phyloP scores from a whole-genome alignment of 2,329 filamentous ascomycete species.

The Cryphonectria parasitica region DNA sequence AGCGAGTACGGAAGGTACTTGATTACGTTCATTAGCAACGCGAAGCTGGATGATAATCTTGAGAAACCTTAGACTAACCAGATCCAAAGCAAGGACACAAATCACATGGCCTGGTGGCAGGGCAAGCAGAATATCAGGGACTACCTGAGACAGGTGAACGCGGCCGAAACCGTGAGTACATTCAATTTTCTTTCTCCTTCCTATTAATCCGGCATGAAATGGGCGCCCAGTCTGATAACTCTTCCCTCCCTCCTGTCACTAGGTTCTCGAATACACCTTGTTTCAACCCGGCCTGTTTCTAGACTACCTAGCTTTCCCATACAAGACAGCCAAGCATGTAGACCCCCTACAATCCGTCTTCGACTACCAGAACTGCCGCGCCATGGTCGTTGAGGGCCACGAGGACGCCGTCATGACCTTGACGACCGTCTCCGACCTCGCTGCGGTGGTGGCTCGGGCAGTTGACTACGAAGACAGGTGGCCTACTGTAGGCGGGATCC shows the following conservation, averaged over 20 bases:
- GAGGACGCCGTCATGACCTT: conserved; percentile 49
- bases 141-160: conserved; percentile 57
- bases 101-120: conserved; percentile 51
- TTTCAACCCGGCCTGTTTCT: conserved; percentile 60
- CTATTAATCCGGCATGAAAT: background rate
- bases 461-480: conserved; percentile 50
- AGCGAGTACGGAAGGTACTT: conserved; percentile 57
- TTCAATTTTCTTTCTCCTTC: background rate
- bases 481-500: conserved; percentile 47
- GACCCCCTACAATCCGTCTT: conserved; percentile 43
- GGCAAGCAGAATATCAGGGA: conserved; percentile 54
- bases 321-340: conserved; percentile 50
- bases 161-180: conserved; percentile 43
- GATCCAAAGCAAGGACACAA: conserved; percentile 35
- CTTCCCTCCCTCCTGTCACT: background rate
- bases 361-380: conserved; percentile 47
- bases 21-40: background rate
- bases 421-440: conserved; percentile 49
- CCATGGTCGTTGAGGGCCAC: conserved; percentile 46
- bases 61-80: background rate
- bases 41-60: background rate
- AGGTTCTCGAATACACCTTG: conserved; percentile 60
- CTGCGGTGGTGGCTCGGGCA: conserved; percentile 42
- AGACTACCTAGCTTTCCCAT: conserved; percentile 58
- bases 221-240: background rate